Percentiles rank a stretch among this genome's conserved stretches.
phyloP scores from a whole-genome alignment of 495 filamentous ascomycete species.

The Lepraria neglecta region DNA sequence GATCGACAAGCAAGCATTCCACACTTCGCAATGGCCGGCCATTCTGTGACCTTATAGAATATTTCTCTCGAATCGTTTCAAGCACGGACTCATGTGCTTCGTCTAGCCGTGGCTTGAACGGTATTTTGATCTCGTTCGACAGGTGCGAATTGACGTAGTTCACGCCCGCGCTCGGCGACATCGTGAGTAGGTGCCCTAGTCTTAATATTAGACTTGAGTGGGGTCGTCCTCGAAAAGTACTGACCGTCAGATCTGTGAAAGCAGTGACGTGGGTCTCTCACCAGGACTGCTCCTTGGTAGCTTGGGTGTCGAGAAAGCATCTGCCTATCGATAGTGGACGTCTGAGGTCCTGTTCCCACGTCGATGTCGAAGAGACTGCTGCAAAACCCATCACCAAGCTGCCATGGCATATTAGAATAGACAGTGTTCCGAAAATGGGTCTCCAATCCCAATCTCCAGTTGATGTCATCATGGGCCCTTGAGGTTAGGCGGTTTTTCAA shows the following conservation, averaged over 20 bases:
- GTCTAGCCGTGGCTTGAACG: background rate
- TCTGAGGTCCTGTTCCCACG: conserved; percentile 8
- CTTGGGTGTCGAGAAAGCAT: conserved; percentile 9
- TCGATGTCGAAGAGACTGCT: conserved; percentile 10
- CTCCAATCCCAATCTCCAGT: background rate
- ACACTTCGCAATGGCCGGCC: background rate
- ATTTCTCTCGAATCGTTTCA: background rate
- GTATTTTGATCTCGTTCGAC: conserved; percentile 4
- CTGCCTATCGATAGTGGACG: conserved; percentile 5
- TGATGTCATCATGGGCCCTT: background rate
- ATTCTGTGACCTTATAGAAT: background rate
- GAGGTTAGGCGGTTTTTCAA: background rate
- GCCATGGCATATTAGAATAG: conserved; percentile 14
- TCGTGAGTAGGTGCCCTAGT: conserved; percentile 12
- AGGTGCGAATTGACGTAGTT: background rate
- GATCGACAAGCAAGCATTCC: conserved; percentile 13
- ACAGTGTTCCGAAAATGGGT: conserved; percentile 1
- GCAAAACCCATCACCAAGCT: conserved; percentile 14
- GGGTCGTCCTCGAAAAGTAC: background rate
- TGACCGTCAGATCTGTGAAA: conserved; percentile 11
- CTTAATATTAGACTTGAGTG: background rate
- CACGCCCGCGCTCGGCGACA: conserved; percentile 15
- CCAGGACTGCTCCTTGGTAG: conserved; percentile 7
- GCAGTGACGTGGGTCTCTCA: conserved; percentile 6
- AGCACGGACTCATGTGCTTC: conserved; percentile 4